phyloP scores from a whole-genome alignment of 495 filamentous ascomycete genomes.

The Hypoxylon trugodes region DNA sequence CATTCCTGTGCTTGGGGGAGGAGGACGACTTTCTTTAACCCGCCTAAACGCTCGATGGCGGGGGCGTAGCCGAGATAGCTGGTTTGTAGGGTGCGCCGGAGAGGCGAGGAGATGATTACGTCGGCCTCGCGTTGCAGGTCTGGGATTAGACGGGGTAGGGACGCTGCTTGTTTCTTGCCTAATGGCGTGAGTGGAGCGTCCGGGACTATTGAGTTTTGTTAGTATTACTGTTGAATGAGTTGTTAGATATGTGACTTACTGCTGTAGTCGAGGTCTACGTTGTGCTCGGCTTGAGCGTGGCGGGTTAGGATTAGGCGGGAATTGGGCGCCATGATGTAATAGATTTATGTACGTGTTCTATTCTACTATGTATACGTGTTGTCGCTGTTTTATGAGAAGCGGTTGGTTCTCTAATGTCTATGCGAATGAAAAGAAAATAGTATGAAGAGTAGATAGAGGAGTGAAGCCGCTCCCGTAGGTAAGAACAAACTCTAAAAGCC shows the following conservation, averaged over 20 bases:
- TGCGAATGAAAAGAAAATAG: background rate
- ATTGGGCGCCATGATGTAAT: constrained; percentile 58
- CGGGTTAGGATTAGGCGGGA: constrained; percentile 61
- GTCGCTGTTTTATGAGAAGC: background rate
- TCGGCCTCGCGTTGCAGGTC: constrained; percentile 23
- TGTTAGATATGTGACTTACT: constrained; percentile 28
- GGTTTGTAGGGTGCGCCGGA: constrained; percentile 37
- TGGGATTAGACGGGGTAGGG: constrained; percentile 18
- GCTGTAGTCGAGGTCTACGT: constrained; percentile 47
- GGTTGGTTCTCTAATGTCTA: background rate
- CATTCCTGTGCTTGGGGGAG: constrained; percentile 46
- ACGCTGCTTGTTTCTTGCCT: constrained; percentile 32
- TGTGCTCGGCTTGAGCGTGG: constrained; percentile 66
- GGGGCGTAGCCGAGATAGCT: constrained; percentile 30
- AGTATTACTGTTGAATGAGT: background rate
- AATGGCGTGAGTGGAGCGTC: constrained; percentile 37
- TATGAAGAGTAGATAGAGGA: background rate
- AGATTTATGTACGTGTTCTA: background rate
- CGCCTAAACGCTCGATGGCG: constrained; percentile 29
- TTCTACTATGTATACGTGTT: background rate
- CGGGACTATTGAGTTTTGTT: constrained; percentile 16
- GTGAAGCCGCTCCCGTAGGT: too few species aligned
- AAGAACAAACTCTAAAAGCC: constrained; percentile 11
- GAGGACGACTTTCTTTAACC: constrained; percentile 18
- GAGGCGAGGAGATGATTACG: constrained; percentile 29